Evolutionary conservation across 176 grass and related monocot genomes (phyloP).

Genomic region (Urochloa ruziziensis): DNA sequence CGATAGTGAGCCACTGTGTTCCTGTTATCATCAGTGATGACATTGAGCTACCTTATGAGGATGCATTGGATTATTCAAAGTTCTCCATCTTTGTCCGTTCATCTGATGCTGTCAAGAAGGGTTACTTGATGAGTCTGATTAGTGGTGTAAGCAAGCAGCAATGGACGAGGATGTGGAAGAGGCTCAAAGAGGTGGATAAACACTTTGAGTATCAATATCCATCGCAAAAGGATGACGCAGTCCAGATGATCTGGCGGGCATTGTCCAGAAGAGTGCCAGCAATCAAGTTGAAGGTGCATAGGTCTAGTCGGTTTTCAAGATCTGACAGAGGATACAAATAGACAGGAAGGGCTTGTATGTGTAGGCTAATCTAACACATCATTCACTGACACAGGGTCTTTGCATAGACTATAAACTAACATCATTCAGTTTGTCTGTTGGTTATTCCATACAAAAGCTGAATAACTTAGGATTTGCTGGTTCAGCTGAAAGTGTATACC

Average conservation of each 20-base stretch:
- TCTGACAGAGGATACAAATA: constrained; percentile 45
- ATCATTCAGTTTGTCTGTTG: background rate
- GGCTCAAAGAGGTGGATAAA: constrained; percentile 72
- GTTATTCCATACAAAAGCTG: background rate
- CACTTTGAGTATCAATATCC: constrained; percentile 75
- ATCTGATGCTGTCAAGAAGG: constrained; percentile 64
- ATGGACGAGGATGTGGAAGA: constrained; percentile 76
- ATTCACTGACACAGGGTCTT: constrained; percentile 6
- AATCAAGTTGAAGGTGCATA: constrained; percentile 56
- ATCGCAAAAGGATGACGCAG: constrained; percentile 62
- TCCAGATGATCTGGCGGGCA: constrained; percentile 85
- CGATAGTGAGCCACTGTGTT: constrained; percentile 72
- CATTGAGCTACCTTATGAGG: constrained; percentile 86
- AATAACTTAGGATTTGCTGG: background rate
- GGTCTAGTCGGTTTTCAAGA: constrained; percentile 58
- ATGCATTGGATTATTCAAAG: constrained; percentile 73
- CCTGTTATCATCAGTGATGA: constrained; percentile 83
- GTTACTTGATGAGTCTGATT: constrained; percentile 56
- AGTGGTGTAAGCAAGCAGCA: constrained; percentile 46
- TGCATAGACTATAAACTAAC: background rate
- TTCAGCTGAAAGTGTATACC: constrained; percentile 22
- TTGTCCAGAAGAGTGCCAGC: constrained; percentile 63
- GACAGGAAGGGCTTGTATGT: background rate
- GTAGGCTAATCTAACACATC: constrained; percentile 25
- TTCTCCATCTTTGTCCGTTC: constrained; percentile 82